phyloP scores from a whole-genome alignment of 2,329 filamentous ascomycete genomes.

The Cercospora beticola region DNA sequence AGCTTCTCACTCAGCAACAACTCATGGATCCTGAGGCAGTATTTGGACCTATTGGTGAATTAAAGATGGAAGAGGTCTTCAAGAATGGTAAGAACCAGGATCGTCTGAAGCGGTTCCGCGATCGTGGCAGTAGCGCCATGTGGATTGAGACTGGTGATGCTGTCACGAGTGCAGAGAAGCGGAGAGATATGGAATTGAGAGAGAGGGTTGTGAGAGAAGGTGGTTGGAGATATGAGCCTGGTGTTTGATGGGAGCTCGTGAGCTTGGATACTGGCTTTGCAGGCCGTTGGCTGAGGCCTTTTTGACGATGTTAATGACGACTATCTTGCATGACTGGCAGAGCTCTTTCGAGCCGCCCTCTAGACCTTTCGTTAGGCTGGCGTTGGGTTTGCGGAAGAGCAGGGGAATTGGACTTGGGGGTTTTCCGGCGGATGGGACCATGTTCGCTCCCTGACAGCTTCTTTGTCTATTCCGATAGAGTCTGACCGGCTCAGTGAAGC shows the following conservation, averaged over 20 bases:
- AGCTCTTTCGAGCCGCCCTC: not conserved
- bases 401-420: not conserved
- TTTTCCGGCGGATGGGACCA: not conserved
- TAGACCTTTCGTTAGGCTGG: not conserved
- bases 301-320: not conserved
- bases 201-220: conserved; percentile 79
- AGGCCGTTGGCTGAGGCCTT: not conserved
- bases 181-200: conserved; percentile 73
- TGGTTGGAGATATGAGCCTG: conserved; percentile 68
- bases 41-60: conserved; percentile 82
- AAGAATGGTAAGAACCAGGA: conserved; percentile 72
- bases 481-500: not conserved
- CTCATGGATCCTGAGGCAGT: conserved; percentile 78
- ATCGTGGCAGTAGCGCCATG: conserved; percentile 89
- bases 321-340: not conserved
- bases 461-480: not conserved
- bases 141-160: conserved; percentile 74
- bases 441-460: not conserved
- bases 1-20: conserved; percentile 77
- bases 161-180: conserved; percentile 84
- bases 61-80: conserved; percentile 97
- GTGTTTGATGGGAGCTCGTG: conserved; percentile 10
- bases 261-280: not conserved
- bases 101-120: conserved; percentile 80
- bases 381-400: not conserved